A percentile compares a stretch with the other conserved stretches of the same genome.
phyloP scores from a whole-genome alignment of 257 asterid species.

The Primulina eburnea region DNA sequence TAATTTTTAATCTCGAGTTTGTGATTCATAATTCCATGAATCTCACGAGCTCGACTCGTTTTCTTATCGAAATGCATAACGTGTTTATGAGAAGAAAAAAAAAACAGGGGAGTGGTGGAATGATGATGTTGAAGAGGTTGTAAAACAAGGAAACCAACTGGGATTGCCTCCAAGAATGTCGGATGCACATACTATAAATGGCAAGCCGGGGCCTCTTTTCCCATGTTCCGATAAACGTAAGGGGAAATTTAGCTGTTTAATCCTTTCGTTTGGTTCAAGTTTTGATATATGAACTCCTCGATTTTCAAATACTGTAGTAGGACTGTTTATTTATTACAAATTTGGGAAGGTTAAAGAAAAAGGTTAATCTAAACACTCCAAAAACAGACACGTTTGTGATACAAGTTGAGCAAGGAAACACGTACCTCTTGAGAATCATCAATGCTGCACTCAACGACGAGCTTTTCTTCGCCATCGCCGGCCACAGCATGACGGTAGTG shows the following conservation, averaged over 20 bases:
- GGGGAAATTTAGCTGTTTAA: too few species aligned
- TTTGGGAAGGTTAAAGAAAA: too few species aligned
- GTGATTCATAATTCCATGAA: too few species aligned
- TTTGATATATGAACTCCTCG: neutral
- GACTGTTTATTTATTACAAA: too few species aligned
- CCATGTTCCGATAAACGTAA: slow-evolving; percentile 36
- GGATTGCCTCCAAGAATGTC: slow-evolving; percentile 22
- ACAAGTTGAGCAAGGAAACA: slow-evolving; percentile 38
- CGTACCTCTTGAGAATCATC: slow-evolving; percentile 33
- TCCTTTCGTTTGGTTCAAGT: neutral
- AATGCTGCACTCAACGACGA: slow-evolving; percentile 51
- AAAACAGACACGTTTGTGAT: slow-evolving; percentile 40
- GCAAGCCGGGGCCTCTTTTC: slow-evolving; percentile 47
- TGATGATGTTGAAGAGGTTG: slow-evolving; percentile 37
- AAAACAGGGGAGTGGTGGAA: slow-evolving; percentile 41
- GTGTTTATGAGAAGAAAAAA: too few species aligned
- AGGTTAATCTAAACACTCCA: too few species aligned
- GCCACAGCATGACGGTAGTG: slow-evolving; percentile 53
- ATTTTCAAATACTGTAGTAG: too few species aligned
- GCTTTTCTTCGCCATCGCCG: slow-evolving; percentile 56
- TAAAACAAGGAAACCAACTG: slow-evolving; percentile 20
- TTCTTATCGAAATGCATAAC: too few species aligned
- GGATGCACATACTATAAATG: slow-evolving; percentile 41
- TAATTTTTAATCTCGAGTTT: neutral
- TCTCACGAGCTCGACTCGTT: too few species aligned